phyloP scores from a whole-genome alignment of 176 grass and related monocot species.

The Cenchrus fungigraminus region DNA sequence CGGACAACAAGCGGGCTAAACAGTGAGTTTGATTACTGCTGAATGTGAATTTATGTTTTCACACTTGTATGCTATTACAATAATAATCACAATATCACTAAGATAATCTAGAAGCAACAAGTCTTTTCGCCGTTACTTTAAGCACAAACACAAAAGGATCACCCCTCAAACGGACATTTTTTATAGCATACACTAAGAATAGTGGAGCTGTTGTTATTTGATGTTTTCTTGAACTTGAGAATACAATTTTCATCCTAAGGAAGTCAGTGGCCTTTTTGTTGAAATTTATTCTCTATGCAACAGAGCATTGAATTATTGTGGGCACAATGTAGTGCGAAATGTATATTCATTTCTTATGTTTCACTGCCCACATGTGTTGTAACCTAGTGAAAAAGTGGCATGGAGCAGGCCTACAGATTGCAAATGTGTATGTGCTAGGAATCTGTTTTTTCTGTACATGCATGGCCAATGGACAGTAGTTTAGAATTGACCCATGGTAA shows the following conservation, averaged over 20 bases:
- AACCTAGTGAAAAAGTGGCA: conserved; percentile 1
- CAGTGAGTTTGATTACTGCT: conserved; percentile 69
- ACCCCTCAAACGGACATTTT: not conserved
- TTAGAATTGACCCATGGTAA: not conserved
- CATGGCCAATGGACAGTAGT: not conserved
- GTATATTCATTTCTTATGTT: conserved; percentile 30
- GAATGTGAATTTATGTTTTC: not conserved
- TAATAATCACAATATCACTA: not conserved
- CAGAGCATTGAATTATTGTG: not conserved
- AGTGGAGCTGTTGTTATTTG: not conserved
- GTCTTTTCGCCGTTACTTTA: not conserved
- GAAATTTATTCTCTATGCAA: not conserved
- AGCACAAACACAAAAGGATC: not conserved
- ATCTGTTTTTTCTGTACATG: not conserved
- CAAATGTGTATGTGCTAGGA: not conserved
- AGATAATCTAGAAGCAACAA: not conserved
- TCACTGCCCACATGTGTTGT: not conserved
- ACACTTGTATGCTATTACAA: not conserved
- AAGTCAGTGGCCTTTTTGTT: not conserved
- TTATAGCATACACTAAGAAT: not conserved
- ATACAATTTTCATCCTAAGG: not conserved
- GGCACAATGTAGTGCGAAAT: not conserved
- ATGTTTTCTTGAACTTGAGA: conserved; percentile 6
- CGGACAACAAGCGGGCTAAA: conserved; percentile 78
- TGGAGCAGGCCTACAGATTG: not conserved